These are phyloP conservation scores for Adenanthera pavonina DNA, from an alignment of 306 rosid genomes.

Conservation along the genomic window DNA sequence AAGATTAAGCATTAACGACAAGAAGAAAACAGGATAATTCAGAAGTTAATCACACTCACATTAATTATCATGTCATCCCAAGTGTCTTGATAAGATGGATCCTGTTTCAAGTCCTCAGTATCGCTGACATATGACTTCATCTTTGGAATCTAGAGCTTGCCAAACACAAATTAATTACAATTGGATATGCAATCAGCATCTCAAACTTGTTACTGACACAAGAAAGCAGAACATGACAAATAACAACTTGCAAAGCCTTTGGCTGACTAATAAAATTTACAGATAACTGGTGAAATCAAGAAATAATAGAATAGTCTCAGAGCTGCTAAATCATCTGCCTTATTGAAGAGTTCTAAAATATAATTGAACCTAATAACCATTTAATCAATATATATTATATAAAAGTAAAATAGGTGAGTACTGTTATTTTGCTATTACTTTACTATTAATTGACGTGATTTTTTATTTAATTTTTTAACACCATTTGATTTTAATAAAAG, in stretches of 20 bases:
- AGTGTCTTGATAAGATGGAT: constrained; percentile 89
- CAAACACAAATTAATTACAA: constrained; percentile 65
- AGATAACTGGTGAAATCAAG: constrained; percentile 16
- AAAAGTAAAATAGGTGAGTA: not conserved
- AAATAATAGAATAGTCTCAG: constrained; percentile 9
- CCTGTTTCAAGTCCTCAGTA: constrained; percentile 91
- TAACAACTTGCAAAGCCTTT: constrained; percentile 16
- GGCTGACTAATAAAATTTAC: not conserved
- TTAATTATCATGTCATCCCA: constrained; percentile 98
- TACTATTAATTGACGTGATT: not conserved
- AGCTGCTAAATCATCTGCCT: not conserved
- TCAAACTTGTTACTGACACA: constrained; percentile 28
- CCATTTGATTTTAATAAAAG: not conserved
- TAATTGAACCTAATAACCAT: constrained; percentile 9
- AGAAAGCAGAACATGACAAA: constrained; percentile 25
- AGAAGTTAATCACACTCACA: constrained; percentile 57
- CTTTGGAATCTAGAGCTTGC: constrained; percentile 99
- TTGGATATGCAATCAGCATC: constrained; percentile 36
- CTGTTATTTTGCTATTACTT: no score
- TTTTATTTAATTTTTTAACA: not conserved
- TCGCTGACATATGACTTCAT: constrained; percentile 98
- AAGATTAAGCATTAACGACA: constrained; percentile 17
- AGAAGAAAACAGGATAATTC: constrained; percentile 10
- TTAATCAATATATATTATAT: not conserved
- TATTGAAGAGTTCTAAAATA: not conserved